Base-by-base conservation (phyloP, 768 basidiomycete genomes). In the Auriscalpium vulgare region DNA sequence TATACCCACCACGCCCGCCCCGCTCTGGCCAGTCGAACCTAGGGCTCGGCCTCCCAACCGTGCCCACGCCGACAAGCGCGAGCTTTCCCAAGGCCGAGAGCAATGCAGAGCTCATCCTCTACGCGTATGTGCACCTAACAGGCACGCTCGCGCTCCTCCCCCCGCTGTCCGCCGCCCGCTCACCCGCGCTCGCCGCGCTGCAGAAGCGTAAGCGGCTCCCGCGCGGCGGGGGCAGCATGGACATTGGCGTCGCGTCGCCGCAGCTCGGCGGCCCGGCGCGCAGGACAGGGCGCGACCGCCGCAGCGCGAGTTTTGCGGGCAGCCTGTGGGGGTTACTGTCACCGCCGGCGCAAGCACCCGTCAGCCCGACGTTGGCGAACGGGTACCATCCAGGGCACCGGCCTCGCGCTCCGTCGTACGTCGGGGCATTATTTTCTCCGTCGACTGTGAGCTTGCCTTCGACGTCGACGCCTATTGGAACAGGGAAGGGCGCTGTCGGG, bases 181-280 rank as follows among this genome's bases (percentile, higher is more conserved):
- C 73, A 73, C 1, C 72, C 74, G 0, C 67, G 86, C 54, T 68
- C 29, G 65, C 71, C 0, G 73, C 87, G 5, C 78, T 86, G 7
- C 65, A 75, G 3, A 75, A 74, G 7, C 69, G 88, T 16, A 67
- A 76, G 17, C 81, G 74, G 38, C 74, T 75, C 53, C 75, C 37
- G 72, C 70, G 85, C 0, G 87, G 87, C 14, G 88, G 88, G 1
- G 88, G 89, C 7, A 82, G 86, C 62, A 90, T 91, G 87, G 85
- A 89, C 61, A 88, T 90, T 47, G 77, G 82, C 7, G 75, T 79
- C 0, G 76, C 77, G 1, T 56, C 59, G 21, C 58, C 65, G 75
- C 47, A 61, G 56, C n/a, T 53, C 63, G 8, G 54, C 57, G 29
- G 35, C 66, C 10, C 66, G 53, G 50, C 51, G 57, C 59, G 62